Evolutionary conservation across 2,329 filamentous ascomycete species (phyloP).

Genomic region (Monilinia polystroma): DNA sequence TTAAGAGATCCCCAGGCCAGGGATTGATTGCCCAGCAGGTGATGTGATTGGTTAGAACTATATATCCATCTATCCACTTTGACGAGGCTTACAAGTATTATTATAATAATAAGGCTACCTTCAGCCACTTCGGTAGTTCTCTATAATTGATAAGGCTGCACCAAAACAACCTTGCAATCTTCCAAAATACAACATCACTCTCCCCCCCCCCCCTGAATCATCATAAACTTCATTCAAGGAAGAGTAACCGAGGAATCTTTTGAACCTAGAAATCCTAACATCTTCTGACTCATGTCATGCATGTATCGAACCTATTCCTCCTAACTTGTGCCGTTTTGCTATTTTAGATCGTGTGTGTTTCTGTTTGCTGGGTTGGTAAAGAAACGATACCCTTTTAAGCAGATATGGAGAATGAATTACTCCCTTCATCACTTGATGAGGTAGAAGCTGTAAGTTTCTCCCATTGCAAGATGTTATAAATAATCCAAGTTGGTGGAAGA

Average conservation of each 20-base stretch:
- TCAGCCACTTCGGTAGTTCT: background rate
- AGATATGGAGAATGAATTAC: slow-evolving; percentile 26
- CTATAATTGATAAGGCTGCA: background rate
- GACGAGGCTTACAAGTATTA: background rate
- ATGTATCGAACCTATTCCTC: slow-evolving; percentile 11
- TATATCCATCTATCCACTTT: no score
- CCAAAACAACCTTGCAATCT: background rate
- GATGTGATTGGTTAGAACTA: no score
- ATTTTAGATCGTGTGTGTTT: slow-evolving; percentile 6
- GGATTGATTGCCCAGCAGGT: no score
- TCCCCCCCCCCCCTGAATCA: background rate
- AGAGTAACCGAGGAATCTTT: background rate
- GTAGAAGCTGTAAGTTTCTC: slow-evolving; percentile 36
- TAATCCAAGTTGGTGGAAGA: background rate
- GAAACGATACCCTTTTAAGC: background rate
- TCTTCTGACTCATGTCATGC: background rate
- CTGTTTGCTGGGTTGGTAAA: slow-evolving; percentile 2
- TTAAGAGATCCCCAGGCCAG: no score
- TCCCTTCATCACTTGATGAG: slow-evolving; percentile 38
- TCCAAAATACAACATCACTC: background rate
- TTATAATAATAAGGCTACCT: background rate
- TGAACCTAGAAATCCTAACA: background rate
- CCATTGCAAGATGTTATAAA: background rate
- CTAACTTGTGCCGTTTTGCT: slow-evolving; percentile 4
- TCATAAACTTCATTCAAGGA: background rate